Percentiles rank a stretch among this genome's conserved stretches.
Evolutionary conservation across 345 rosid species (phyloP).

Genomic region (Populus alba): DNA sequence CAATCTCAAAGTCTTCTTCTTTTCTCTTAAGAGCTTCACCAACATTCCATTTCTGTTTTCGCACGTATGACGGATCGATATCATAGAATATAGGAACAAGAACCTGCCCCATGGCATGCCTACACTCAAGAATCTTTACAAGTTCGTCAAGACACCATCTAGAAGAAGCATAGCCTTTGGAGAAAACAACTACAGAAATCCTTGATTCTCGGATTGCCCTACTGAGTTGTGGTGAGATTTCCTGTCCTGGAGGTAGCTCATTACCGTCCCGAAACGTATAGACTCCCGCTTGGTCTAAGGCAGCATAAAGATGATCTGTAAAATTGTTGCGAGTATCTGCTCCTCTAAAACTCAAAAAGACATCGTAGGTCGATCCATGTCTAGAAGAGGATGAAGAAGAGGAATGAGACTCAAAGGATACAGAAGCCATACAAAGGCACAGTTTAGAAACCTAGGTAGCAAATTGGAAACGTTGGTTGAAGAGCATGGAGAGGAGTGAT

Average conservation of each 20-base stretch:
- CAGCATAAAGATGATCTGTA: neutral
- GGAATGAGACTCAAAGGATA: too few relatives aligned
- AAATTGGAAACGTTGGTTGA: too few relatives aligned
- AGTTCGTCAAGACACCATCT: neutral
- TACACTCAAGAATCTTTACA: neutral
- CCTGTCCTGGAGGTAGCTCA: neutral
- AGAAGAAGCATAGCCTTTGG: conserved; percentile 1
- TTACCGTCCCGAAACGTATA: neutral
- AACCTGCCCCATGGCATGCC: neutral
- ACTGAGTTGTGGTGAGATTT: neutral
- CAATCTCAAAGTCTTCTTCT: conserved; percentile 1
- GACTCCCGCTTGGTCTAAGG: neutral
- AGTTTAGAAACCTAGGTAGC: too few relatives aligned
- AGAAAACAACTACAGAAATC: neutral
- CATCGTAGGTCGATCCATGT: neutral
- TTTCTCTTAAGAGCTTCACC: neutral
- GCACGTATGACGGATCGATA: neutral
- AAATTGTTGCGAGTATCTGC: neutral
- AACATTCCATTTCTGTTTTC: conserved; percentile 12
- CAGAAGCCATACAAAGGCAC: too few relatives aligned
- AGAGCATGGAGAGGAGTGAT: too few relatives aligned
- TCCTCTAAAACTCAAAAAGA: conserved; percentile 2
- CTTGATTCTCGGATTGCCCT: neutral
- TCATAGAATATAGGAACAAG: neutral
- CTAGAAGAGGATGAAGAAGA: neutral